These are phyloP conservation scores for Kalmusia sp. DNA, from an alignment of 2,329 filamentous ascomycete genomes.

Conservation along the genomic window DNA sequence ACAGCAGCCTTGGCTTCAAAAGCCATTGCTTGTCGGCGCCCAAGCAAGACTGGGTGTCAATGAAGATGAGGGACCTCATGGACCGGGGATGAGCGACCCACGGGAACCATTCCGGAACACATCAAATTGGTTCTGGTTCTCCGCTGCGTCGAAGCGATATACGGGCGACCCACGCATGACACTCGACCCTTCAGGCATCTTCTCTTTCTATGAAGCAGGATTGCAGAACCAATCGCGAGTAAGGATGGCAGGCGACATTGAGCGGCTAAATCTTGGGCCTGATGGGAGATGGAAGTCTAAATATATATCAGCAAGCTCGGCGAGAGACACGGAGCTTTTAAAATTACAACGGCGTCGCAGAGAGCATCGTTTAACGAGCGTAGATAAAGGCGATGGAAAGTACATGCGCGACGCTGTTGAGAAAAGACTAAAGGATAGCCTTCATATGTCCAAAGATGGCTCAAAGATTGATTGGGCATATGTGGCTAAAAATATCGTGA, in stretches of 20 bases:
- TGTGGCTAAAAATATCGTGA: constrained; percentile 53
- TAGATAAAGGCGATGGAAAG: constrained; percentile 25
- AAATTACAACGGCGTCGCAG: constrained; percentile 18
- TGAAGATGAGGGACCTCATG: constrained; percentile 22
- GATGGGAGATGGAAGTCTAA: constrained; percentile 50
- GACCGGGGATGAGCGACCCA: constrained; percentile 22
- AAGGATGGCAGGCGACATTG: constrained; percentile 43
- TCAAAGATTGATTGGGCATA: constrained; percentile 49
- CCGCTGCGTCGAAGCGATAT: constrained; percentile 54
- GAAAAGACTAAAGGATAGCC: constrained; percentile 15
- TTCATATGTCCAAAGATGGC: constrained; percentile 2
- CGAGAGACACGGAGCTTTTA: neutral
- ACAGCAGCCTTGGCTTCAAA: neutral
- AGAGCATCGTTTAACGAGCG: constrained; percentile 22
- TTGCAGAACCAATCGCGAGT: constrained; percentile 40
- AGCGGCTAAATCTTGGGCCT: constrained; percentile 51
- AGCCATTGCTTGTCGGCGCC: neutral
- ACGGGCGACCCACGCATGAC: constrained; percentile 53
- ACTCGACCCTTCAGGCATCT: constrained; percentile 51
- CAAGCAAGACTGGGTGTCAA: constrained; percentile 11
- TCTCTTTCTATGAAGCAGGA: constrained; percentile 55
- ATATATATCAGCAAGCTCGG: neutral
- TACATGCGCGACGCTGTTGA: constrained; percentile 27
- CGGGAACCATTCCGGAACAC: constrained; percentile 20
- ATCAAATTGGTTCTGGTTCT: constrained; percentile 48